Evolutionary conservation across 345 rosid genomes (phyloP), one percentile per base, ranked within the genome.

Genomic region (Ceriops decandra): DNA sequence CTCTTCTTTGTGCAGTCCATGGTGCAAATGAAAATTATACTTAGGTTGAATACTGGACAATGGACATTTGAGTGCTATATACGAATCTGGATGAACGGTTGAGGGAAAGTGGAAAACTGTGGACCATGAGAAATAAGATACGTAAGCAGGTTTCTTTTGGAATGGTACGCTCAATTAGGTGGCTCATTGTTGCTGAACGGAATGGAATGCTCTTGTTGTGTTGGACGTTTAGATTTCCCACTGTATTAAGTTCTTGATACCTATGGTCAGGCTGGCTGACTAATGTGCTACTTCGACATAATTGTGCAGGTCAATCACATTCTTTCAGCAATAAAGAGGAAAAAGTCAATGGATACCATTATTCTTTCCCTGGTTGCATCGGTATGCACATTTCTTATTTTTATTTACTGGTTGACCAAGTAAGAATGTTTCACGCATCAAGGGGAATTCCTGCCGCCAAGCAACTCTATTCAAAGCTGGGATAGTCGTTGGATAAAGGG

Each of bases 341-440:
- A 87, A 82, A 91, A 90, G 84, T 95, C 99, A 0, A 85, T 90
- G 98, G 99, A 95, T 73, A 82, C 97, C 19, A 84, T 95, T 75
- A 91, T 90, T 69, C 88, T 95, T 63, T 86, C 99, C 63, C 96
- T 95, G 20, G 96, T 95, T 30, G 98, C 98, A 22, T 91, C 99
- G 13, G 90, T 90, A 21, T 95, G 99, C 92, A 87, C 88, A 1
- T 90, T 95, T 81, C 96, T 91, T 68, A 91, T 95, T 64, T 83
- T 95, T 69, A 83, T 95, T 69, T 91, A 95, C 76, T 95, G 99
- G 99, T 68, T 95, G 84, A 85, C 88, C 73, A 95, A 91, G 89
- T 91, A 78, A 82, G 66, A 77, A 69, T 72, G 27, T 69, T 19
- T 76, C 72, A 47, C 28, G 52, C 38, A 8, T 16, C 17, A 36